Percentiles rank a stretch among this genome's conserved stretches.
Evolutionary conservation across 2,329 filamentous ascomycete genomes (phyloP).

Genomic region (Colletotrichum spinosum): DNA sequence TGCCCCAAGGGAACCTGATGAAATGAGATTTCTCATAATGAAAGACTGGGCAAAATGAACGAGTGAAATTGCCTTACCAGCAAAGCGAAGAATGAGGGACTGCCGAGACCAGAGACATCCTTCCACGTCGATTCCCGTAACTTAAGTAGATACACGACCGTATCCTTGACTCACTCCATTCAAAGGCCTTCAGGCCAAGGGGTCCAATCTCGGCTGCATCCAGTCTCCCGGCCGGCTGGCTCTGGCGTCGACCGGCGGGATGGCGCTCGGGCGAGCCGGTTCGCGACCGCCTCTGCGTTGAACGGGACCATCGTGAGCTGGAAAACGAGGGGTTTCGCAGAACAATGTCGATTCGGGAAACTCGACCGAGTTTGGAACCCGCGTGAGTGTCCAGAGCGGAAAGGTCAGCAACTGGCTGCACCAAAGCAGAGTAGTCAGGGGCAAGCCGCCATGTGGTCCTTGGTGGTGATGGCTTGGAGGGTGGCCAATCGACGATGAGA

Average conservation of each 20-base stretch:
- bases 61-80: not conserved
- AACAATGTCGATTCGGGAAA: not conserved
- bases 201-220: not conserved
- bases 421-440: conserved; percentile 16
- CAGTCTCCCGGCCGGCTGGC: not conserved
- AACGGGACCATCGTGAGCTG: not conserved
- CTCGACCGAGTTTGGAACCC: not conserved
- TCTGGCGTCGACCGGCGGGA: too few relatives aligned
- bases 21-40: not conserved
- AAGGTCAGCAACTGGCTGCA: not conserved
- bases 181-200: too few relatives aligned
- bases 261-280: not conserved
- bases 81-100: not conserved
- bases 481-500: not conserved
- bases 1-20: not conserved
- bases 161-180: too few relatives aligned
- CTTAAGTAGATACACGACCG: too few relatives aligned
- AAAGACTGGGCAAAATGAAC: not conserved
- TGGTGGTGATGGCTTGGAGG: not conserved
- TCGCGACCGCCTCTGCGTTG: not conserved
- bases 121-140: too few relatives aligned
- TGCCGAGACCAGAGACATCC: not conserved
- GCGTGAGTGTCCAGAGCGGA: not conserved
- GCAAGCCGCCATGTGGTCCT: conserved; percentile 8
- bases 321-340: not conserved